Evolutionary conservation across 495 filamentous ascomycete species (phyloP).

Genomic region (Acidomyces sp.): DNA sequence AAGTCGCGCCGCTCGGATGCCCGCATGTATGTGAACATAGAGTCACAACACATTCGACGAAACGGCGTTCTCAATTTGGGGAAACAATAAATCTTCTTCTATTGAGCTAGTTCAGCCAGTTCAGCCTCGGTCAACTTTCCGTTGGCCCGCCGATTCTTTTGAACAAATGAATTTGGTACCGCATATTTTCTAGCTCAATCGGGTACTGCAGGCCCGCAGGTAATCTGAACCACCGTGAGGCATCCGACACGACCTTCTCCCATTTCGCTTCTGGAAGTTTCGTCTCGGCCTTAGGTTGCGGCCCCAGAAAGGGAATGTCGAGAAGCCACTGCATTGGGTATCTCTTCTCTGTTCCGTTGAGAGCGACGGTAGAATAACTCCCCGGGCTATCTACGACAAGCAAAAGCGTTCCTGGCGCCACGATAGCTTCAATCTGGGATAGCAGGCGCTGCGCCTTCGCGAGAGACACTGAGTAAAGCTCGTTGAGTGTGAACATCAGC

Average conservation of each 20-base stretch:
- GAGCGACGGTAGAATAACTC: constrained; percentile 66
- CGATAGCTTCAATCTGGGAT: constrained; percentile 43
- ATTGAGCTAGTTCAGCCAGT: neutral
- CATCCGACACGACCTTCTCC: constrained; percentile 57
- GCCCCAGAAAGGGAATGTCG: constrained; percentile 60
- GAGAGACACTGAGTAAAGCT: constrained; percentile 71
- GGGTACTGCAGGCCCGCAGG: constrained; percentile 57
- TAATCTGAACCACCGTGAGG: constrained; percentile 76
- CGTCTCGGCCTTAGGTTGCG: constrained; percentile 20
- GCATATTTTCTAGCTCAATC: constrained; percentile 81
- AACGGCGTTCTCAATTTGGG: neutral
- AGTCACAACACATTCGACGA: no score
- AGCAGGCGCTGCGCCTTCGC: constrained; percentile 63
- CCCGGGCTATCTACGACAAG: constrained; percentile 89
- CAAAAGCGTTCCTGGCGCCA: constrained; percentile 49
- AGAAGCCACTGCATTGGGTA: constrained; percentile 94
- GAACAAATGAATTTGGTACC: constrained; percentile 83
- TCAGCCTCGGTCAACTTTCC: neutral
- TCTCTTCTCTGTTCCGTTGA: constrained; percentile 46
- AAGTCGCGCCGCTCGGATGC: neutral
- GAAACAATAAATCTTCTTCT: neutral
- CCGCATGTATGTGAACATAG: neutral
- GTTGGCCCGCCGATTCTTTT: neutral
- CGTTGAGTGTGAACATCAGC: constrained; percentile 91
- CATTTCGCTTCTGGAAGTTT: constrained; percentile 33